Evolutionary conservation across 1,139 yeast species (phyloP).

Genomic region (Suhomyces coccinellae): DNA sequence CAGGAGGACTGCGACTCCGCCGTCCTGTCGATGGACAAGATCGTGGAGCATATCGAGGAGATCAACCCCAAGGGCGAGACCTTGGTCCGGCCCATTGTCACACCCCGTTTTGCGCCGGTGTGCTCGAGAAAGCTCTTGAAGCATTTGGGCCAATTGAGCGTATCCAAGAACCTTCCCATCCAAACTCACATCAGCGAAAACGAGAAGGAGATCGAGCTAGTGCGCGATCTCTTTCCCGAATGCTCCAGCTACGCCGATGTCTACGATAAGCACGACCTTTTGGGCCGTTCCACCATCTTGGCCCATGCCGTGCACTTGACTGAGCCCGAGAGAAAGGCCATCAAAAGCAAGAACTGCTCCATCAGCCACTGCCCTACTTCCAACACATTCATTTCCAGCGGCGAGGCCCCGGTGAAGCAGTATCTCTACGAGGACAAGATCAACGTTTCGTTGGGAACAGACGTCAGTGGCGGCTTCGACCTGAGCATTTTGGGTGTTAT

Average conservation of each 20-base stretch:
- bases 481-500: slow-evolving; percentile 76
- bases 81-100: slow-evolving; percentile 69
- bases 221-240: slow-evolving; percentile 71
- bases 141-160: slow-evolving; percentile 63
- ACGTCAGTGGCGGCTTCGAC: slow-evolving; percentile 89
- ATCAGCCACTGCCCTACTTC: slow-evolving; percentile 94
- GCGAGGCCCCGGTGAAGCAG: slow-evolving; percentile 78
- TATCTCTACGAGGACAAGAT: slow-evolving; percentile 65
- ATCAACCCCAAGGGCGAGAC: slow-evolving; percentile 51
- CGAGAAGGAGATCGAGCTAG: slow-evolving; percentile 71
- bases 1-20: slow-evolving; percentile 65
- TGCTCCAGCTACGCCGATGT: slow-evolving; percentile 71
- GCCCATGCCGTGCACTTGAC: slow-evolving; percentile 88
- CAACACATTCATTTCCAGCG: slow-evolving; percentile 84
- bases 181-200: slow-evolving; percentile 94
- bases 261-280: slow-evolving; percentile 62
- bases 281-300: slow-evolving; percentile 67
- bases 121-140: slow-evolving; percentile 65
- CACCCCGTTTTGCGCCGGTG: slow-evolving; percentile 94
- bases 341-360: slow-evolving; percentile 60
- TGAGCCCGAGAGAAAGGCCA: slow-evolving; percentile 59
- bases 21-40: slow-evolving; percentile 53
- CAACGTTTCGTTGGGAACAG: slow-evolving; percentile 87
- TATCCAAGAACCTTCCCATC: slow-evolving; percentile 54
- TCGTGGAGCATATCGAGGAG: slow-evolving; percentile 55